Evolutionary conservation across 768 basidiomycete genomes (phyloP), one percentile per base, ranked within the genome.

Genomic region (Boletus speciosus): DNA sequence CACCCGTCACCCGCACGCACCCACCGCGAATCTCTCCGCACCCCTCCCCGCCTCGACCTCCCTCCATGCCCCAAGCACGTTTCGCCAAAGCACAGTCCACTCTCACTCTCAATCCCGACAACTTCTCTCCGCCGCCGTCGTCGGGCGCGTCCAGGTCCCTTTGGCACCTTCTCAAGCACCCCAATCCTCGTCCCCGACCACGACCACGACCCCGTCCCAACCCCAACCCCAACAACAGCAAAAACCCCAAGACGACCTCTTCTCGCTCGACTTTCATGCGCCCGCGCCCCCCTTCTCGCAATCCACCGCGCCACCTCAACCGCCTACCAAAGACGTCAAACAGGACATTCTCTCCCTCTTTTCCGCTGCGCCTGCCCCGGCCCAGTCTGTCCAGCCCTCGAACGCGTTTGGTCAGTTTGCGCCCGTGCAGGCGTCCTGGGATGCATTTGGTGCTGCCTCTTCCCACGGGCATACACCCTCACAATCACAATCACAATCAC

Each of bases 301-400:
- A 50, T n/a, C 65, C 4, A 21, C 69, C 2, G 4, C 10, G 16
- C 51, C 73, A 1, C 57, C 61, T 2, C 64, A 72, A 15, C 69
- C 66, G 41, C 75, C 78, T 0, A 79, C 78, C 67, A 90, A 89
- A 64, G 86, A 90, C 62, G 79, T 85, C 42, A 94, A 93, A 61
- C 80, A 90, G 51, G 88, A 95, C 59, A 95, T 95, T 58, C 75
- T 95, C 16, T 90, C 90, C 0, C 78, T 95, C 39, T 93, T 90
- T 69, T 82, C 88, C 15, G 66, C 79, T 0, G 63, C 77, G 0
- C 66, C 76, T 1, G 34, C 63, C 7, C 43, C 64, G 0, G 57
- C 61, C 2, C 62, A 73, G 32, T 15, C 56, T 2, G 6, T 59
- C 72, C 48, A 49, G 61, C 36, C 56, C 35, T 63, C 68, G 37